Percentiles rank a stretch among this genome's conserved stretches.
These are phyloP conservation scores for Davidsoniella virescens DNA, from an alignment of 2,329 filamentous ascomycete species.

Conservation along the genomic window DNA sequence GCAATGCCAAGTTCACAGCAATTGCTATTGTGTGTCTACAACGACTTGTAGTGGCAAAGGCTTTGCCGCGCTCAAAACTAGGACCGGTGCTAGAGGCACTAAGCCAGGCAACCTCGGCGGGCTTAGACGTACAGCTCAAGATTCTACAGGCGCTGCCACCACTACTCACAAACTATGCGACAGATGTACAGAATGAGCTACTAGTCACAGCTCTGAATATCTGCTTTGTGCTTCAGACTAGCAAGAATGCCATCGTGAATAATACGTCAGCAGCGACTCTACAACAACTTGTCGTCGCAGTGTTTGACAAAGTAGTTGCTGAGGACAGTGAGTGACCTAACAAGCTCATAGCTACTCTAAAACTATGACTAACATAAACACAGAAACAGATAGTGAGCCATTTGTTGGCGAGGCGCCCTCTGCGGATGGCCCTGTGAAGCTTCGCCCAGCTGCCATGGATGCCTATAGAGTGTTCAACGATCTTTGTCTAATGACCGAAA, in stretches of 20 bases:
- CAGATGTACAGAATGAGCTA: constrained; percentile 63
- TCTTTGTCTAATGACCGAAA: constrained; percentile 73
- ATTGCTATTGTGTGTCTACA: constrained; percentile 83
- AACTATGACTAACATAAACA: neutral
- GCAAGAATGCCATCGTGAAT: constrained; percentile 85
- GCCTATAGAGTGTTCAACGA: constrained; percentile 79
- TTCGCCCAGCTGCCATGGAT: constrained; percentile 67
- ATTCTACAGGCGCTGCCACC: constrained; percentile 85
- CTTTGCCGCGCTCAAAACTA: constrained; percentile 61
- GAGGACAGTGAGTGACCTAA: constrained; percentile 52
- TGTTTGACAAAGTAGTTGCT: constrained; percentile 76
- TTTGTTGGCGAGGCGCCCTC: constrained; percentile 51
- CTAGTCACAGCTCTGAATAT: constrained; percentile 74
- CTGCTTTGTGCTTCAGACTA: constrained; percentile 78
- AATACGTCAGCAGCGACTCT: constrained; percentile 93
- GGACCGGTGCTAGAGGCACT: constrained; percentile 79
- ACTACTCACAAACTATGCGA: constrained; percentile 75
- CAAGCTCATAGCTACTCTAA: neutral
- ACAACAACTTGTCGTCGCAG: constrained; percentile 79
- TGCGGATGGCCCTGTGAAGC: constrained; percentile 45
- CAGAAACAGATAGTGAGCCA: constrained; percentile 33
- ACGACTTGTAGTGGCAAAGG: constrained; percentile 66
- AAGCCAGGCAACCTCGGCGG: constrained; percentile 64
- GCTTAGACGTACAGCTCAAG: constrained; percentile 84
- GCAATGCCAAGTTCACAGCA: constrained; percentile 75